phyloP scores from a whole-genome alignment of 805 yeast genomes.

The Sugiyamaella chiloensis region DNA sequence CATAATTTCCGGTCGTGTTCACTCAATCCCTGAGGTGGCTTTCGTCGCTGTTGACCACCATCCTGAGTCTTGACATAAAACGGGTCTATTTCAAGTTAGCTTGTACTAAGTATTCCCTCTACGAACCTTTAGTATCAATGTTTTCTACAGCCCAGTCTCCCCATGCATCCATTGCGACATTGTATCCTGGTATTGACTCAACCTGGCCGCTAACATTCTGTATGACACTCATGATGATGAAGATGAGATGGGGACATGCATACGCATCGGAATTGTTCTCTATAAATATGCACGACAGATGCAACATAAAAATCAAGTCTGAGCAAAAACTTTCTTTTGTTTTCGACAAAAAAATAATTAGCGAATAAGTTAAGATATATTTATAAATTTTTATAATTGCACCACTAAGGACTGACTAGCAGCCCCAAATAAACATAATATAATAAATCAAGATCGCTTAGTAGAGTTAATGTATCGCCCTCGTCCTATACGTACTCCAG shows the following conservation, averaged over 20 bases:
- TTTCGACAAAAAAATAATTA: background rate
- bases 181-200: slow-evolving; percentile 58
- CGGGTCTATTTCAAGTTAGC: slow-evolving; percentile 26
- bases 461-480: slow-evolving; percentile 77
- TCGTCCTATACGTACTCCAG: slow-evolving; percentile 77
- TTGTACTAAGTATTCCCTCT: too few relatives aligned
- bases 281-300: background rate
- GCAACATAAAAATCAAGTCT: background rate
- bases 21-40: slow-evolving; percentile 56
- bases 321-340: background rate
- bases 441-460: slow-evolving; percentile 22
- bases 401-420: too few relatives aligned
- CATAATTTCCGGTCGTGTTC: slow-evolving; percentile 62
- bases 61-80: slow-evolving; percentile 36
- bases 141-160: slow-evolving; percentile 67
- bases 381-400: too few relatives aligned
- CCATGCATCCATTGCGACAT: slow-evolving; percentile 52
- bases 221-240: slow-evolving; percentile 1
- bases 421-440: too few relatives aligned
- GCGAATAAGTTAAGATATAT: too few relatives aligned
- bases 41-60: slow-evolving; percentile 55
- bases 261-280: background rate
- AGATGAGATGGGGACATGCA: background rate
- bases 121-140: slow-evolving; percentile 48
- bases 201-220: slow-evolving; percentile 23